Evolutionary conservation across 768 basidiomycete species (phyloP), one percentile per base, ranked within the genome.

Genomic region (Termitomyces sp.): DNA sequence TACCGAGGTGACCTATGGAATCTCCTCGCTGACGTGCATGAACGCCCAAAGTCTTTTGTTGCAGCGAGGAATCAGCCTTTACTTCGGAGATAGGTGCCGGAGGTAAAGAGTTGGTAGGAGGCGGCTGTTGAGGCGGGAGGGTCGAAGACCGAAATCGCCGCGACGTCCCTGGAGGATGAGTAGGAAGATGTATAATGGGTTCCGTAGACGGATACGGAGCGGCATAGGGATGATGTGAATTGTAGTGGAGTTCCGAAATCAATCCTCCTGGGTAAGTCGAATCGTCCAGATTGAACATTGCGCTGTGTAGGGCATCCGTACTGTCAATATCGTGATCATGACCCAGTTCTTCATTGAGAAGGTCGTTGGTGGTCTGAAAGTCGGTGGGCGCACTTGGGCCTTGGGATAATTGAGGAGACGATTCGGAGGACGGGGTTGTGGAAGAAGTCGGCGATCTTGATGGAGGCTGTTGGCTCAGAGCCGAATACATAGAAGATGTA

Each of bases 51-150:
- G 71, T 71, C 44, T 64, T 62, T 19, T 66, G 69, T 19, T 64
- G 55, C 24, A 61, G 62, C 15, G 69, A 57, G 11, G 70, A 48
- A 51, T 74, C 66, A 37, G 68, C 57, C 30, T 62, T 59, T 46
- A 70, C 53, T 56, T 74, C 70, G 38, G 67, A 57, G 38, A 66
- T 67, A 24, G 85, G 83, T 1, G 86, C 81, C 0, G 82, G 84
- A 0, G 87, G 87, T 12, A 82, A 72, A 3, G 82, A 77, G 45
- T 76, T 73, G 17, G 75, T 72, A 30, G 88, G 88, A 15, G 84
- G 86, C 2, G 88, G 88, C 0, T 74, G 78, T 42, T 81, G 77
- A 11, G 85, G 85, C 5, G 85, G 85, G 37, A 89, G 77, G 10
- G 74, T 76, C 53, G 88, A 84, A 41, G 75, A 68, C 54, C 85